These are phyloP conservation scores for Citeromyces matritensis DNA, from an alignment of 805 yeast species.

Conservation along the genomic window DNA sequence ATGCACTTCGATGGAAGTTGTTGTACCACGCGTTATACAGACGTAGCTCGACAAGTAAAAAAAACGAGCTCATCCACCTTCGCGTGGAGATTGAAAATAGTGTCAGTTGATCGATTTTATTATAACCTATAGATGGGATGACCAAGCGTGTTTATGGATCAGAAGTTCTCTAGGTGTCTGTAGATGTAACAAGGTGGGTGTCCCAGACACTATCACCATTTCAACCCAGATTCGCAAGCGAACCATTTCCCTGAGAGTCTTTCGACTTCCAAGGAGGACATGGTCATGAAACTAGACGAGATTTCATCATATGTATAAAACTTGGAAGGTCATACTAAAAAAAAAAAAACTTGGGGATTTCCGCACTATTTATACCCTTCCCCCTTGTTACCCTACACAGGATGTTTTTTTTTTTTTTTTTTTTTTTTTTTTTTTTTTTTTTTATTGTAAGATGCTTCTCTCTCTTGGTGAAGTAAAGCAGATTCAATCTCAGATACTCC, in stretches of 20 bases:
- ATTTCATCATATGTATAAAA: slow-evolving; percentile 49
- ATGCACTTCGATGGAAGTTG: not conserved
- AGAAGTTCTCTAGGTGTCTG: slow-evolving; percentile 1
- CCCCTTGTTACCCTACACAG: too few species aligned
- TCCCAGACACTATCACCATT: slow-evolving; percentile 6
- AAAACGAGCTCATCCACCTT: slow-evolving; percentile 1
- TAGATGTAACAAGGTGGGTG: slow-evolving; percentile 2
- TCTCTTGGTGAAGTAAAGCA: slow-evolving; percentile 11
- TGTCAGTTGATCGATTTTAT: not conserved
- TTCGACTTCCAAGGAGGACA: slow-evolving; percentile 4
- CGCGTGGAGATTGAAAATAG: not conserved
- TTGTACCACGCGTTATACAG: slow-evolving; percentile 1
- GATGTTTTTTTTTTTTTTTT: not conserved
- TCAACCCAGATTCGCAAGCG: slow-evolving; percentile 2
- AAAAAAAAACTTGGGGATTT: slow-evolving; percentile 5
- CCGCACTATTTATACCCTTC: too few species aligned
- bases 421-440: not conserved
- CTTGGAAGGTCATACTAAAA: slow-evolving; percentile 47
- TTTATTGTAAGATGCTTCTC: not conserved
- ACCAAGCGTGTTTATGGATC: slow-evolving; percentile 1
- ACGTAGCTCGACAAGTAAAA: slow-evolving; percentile 1
- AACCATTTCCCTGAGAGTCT: slow-evolving; percentile 3
- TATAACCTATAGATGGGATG: not conserved
- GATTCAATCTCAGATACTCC: slow-evolving; percentile 14
- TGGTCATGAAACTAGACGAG: slow-evolving; percentile 26